A percentile compares a stretch with the other conserved stretches of the same genome.
These are phyloP conservation scores for Tagetes patula DNA, from an alignment of 129 eudicot genomes.

Conservation along the genomic window DNA sequence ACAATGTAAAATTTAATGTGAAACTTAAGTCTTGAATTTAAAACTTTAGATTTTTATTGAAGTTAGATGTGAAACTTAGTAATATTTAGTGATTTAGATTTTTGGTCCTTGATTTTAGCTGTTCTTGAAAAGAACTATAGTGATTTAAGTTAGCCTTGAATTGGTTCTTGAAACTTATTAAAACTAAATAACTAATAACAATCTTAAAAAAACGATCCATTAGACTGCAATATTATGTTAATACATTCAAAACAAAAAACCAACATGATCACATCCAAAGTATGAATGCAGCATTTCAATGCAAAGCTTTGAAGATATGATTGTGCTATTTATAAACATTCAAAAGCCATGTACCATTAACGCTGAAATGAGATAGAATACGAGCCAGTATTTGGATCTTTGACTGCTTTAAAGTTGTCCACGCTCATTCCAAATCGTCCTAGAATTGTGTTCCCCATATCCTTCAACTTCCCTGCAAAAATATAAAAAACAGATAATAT, in stretches of 20 bases:
- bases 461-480: slow-evolving; percentile 75
- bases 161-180: too few relatives aligned
- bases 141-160: too few relatives aligned
- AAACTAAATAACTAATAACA: too few relatives aligned
- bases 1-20: too few relatives aligned
- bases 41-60: too few relatives aligned
- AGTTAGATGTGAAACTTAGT: too few relatives aligned
- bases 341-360: slow-evolving; percentile 23
- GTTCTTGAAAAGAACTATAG: too few relatives aligned
- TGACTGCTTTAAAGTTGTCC: slow-evolving; percentile 89
- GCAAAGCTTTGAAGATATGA: background rate
- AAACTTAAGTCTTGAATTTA: too few relatives aligned
- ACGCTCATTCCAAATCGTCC: slow-evolving; percentile 98
- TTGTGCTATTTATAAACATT: background rate
- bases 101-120: too few relatives aligned
- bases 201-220: background rate
- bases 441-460: slow-evolving; percentile 79
- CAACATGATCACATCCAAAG: too few relatives aligned
- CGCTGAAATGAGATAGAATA: slow-evolving; percentile 80
- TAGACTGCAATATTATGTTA: background rate
- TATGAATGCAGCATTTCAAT: background rate
- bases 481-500: background rate
- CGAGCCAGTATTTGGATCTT: slow-evolving; percentile 96
- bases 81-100: too few relatives aligned
- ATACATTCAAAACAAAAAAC: too few relatives aligned